These are phyloP conservation scores for Pulveroboletus sp. DNA, from an alignment of 768 basidiomycete genomes.

Conservation along the genomic window DNA sequence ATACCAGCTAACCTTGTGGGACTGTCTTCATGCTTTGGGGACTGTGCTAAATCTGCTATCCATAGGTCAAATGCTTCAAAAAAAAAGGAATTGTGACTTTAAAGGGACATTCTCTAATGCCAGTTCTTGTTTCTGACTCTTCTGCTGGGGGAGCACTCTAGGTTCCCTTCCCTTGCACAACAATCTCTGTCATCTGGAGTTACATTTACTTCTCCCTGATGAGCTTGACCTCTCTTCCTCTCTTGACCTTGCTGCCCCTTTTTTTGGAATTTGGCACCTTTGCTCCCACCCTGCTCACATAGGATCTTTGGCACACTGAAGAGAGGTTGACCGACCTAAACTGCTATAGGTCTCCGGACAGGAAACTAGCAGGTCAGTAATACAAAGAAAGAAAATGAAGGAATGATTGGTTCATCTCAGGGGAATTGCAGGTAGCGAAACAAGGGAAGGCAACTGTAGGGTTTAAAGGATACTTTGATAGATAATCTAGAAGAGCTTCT, in stretches of 20 bases:
- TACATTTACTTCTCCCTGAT: not conserved
- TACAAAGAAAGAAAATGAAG: too few species aligned
- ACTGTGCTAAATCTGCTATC: slow-evolving; percentile 1
- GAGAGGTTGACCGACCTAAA: too few species aligned
- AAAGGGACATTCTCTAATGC: not conserved
- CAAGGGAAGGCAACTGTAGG: too few species aligned
- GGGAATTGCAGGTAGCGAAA: too few species aligned
- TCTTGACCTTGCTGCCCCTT: not conserved
- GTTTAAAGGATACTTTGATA: too few species aligned
- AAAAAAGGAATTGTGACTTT: not conserved
- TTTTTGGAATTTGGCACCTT: not conserved
- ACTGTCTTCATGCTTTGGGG: not conserved
- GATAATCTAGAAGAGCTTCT: too few species aligned
- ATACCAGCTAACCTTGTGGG: not conserved
- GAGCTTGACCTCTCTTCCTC: not conserved
- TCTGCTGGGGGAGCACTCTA: not conserved
- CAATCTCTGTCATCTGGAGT: too few species aligned
- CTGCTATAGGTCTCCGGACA: too few species aligned
- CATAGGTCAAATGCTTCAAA: not conserved
- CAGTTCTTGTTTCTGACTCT: not conserved
- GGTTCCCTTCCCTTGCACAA: not conserved
- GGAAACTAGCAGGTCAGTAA: too few species aligned
- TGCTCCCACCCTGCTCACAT: not conserved
- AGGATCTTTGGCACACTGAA: not conserved
- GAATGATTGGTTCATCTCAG: too few species aligned